These are phyloP conservation scores for Zymoseptoria ardabiliae DNA, from an alignment of 2,329 filamentous ascomycete genomes.

Conservation along the genomic window DNA sequence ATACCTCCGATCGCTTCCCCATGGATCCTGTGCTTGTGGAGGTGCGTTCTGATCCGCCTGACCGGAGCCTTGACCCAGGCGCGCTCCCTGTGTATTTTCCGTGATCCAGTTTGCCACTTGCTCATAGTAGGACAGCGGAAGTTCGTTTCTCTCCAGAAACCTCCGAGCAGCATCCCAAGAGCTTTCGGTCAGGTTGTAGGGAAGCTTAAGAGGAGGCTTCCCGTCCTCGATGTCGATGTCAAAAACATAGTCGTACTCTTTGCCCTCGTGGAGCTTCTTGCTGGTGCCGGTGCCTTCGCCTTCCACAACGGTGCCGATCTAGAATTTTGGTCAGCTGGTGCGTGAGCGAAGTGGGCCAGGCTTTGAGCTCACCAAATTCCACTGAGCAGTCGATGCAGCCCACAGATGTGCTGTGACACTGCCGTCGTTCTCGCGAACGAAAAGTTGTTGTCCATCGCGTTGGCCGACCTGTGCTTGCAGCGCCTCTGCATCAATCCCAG, in stretches of 20 bases:
- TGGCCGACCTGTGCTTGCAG: conserved; percentile 73
- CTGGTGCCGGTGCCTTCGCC: conserved; percentile 68
- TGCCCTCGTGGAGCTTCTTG: conserved; percentile 68
- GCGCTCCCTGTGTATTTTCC: conserved; percentile 79
- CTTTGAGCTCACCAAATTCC: conserved; percentile 24
- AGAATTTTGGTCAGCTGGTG: conserved; percentile 15
- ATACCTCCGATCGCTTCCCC: conserved; percentile 71
- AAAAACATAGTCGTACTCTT: conserved; percentile 94
- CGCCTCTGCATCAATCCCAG: conserved; percentile 53
- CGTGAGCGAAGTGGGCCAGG: neutral
- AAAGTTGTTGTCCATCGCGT: conserved; percentile 94
- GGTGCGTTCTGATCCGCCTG: conserved; percentile 32
- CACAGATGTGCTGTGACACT: conserved; percentile 82
- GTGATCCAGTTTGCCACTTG: conserved; percentile 90
- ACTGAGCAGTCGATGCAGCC: conserved; percentile 48
- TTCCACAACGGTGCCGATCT: conserved; percentile 89
- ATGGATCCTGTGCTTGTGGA: conserved; percentile 57
- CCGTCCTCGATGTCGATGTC: conserved; percentile 95
- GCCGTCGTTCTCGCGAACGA: conserved; percentile 76
- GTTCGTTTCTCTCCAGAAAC: conserved; percentile 81
- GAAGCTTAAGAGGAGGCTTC: conserved; percentile 85
- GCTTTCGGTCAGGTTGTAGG: conserved; percentile 86
- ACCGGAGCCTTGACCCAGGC: conserved; percentile 53
- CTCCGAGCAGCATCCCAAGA: conserved; percentile 86
- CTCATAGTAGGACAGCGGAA: conserved; percentile 80